phyloP scores from a whole-genome alignment of 2,329 filamentous ascomycete species.

The Colletotrichum sp. region DNA sequence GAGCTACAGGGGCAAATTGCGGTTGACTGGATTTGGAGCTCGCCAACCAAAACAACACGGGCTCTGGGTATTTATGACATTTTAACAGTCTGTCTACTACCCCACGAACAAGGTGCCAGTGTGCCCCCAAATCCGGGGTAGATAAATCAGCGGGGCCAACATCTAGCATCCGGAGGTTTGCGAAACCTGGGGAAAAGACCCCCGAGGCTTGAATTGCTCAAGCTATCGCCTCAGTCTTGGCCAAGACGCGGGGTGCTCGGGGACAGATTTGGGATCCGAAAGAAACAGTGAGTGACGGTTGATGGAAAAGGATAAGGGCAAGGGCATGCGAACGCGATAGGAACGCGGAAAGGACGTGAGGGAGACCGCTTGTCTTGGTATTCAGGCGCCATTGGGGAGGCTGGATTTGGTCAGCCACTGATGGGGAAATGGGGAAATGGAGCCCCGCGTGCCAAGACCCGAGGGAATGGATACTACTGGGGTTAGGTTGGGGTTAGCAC shows the following conservation, averaged over 20 bases:
- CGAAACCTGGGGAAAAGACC: background rate
- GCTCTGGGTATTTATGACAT: constrained; percentile 15
- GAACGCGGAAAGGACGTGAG: background rate
- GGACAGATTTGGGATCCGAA: background rate
- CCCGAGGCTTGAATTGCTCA: background rate
- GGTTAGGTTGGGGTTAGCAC: background rate
- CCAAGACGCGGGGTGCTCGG: constrained; percentile 4
- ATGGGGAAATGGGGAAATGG: background rate
- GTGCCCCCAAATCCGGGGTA: constrained; percentile 8
- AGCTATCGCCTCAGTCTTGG: background rate
- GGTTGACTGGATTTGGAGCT: background rate
- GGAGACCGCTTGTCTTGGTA: background rate
- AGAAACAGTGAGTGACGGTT: background rate
- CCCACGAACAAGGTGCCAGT: background rate
- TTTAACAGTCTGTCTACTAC: background rate
- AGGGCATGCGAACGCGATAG: background rate
- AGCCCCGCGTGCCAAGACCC: constrained; percentile 21
- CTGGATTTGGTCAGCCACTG: constrained; percentile 12
- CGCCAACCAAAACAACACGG: background rate
- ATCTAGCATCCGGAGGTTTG: constrained; percentile 4
- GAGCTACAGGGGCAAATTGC: background rate
- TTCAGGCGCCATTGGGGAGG: background rate
- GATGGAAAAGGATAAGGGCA: background rate
- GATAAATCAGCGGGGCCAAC: constrained; percentile 1
- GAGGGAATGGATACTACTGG: constrained; percentile 19